Conservation (phyloP, 352 stramenopile species). For the Elongisporangium anandrum region DNA sequence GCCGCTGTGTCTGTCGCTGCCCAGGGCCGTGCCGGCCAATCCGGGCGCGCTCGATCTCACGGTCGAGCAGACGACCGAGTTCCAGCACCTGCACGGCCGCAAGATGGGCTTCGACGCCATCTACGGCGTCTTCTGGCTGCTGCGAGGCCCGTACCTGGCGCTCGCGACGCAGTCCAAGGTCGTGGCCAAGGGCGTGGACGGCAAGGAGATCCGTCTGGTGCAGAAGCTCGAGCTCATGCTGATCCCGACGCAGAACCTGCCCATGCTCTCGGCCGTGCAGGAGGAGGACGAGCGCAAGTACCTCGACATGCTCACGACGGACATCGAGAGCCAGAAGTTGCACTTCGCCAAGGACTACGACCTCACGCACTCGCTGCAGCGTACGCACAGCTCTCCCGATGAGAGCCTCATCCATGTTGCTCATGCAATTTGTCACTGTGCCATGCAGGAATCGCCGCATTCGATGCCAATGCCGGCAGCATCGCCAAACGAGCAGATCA, state of each 20-base stretch:
- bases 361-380: constrained; percentile 74
- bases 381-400: constrained; percentile 23
- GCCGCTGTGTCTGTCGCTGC: constrained; percentile 46
- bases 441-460: constrained; percentile 40
- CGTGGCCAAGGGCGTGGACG: constrained; percentile 39
- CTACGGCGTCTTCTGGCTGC: constrained; percentile 72
- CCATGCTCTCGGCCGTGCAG: constrained; percentile 37
- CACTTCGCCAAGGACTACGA: constrained; percentile 78
- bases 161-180: constrained; percentile 68
- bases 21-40: constrained; percentile 17
- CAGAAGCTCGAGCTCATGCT: constrained; percentile 61
- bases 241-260: constrained; percentile 57
- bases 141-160: constrained; percentile 64
- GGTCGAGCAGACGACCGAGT: constrained; percentile 56
- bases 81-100: constrained; percentile 63
- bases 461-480: constrained; percentile 42
- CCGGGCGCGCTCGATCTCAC: constrained; percentile 38
- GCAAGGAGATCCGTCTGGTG: constrained; percentile 52
- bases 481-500: constrained; percentile 77
- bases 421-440: not conserved
- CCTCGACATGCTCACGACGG: constrained; percentile 50
- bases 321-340: constrained; percentile 56
- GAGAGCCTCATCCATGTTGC: constrained; percentile 6
- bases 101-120: constrained; percentile 76
- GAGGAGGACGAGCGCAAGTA: constrained; percentile 59